A percentile compares a stretch with the other conserved stretches of the same genome.
These are phyloP conservation scores for Drosera capensis DNA, from an alignment of 148 eudicot species.

Conservation along the genomic window DNA sequence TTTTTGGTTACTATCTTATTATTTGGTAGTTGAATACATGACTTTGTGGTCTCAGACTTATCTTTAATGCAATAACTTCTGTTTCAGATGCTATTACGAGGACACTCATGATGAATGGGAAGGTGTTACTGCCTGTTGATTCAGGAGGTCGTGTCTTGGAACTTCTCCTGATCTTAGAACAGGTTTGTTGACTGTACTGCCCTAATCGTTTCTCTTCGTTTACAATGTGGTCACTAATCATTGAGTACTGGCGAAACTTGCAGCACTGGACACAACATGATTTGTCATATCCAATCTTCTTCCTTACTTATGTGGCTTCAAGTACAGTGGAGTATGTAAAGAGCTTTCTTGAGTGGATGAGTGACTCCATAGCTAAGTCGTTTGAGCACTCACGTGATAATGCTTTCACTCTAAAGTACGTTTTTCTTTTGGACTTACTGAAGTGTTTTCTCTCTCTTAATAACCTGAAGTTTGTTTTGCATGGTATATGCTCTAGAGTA, in stretches of 20 bases:
- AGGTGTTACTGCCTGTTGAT: conserved; percentile 85
- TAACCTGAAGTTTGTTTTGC: too few species aligned
- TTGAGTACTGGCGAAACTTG: conserved; percentile 20
- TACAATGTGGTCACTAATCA: conserved; percentile 2
- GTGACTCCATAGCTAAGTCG: conserved; percentile 87
- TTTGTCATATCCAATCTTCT: conserved; percentile 81
- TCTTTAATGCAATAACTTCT: background rate
- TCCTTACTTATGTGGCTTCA: conserved; percentile 74
- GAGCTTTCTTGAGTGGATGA: conserved; percentile 98
- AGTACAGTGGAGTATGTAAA: conserved; percentile 90
- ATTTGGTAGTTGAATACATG: too few species aligned
- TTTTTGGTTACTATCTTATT: background rate
- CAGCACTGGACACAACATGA: conserved; percentile 95
- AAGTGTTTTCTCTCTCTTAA: too few species aligned
- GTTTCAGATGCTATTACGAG: conserved; percentile 45
- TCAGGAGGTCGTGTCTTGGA: conserved; percentile 94
- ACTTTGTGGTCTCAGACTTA: background rate
- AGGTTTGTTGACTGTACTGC: conserved; percentile 29
- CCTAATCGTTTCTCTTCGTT: conserved; percentile 1
- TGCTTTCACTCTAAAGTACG: conserved; percentile 80
- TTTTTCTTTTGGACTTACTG: conserved; percentile 2
- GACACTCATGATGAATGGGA: conserved; percentile 68
- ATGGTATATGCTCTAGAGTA: background rate
- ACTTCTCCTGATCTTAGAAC: conserved; percentile 63
- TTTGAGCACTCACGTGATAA: conserved; percentile 92